Conservation (phyloP, 129 eudicot genomes). For the Kitagawia praeruptora region DNA sequence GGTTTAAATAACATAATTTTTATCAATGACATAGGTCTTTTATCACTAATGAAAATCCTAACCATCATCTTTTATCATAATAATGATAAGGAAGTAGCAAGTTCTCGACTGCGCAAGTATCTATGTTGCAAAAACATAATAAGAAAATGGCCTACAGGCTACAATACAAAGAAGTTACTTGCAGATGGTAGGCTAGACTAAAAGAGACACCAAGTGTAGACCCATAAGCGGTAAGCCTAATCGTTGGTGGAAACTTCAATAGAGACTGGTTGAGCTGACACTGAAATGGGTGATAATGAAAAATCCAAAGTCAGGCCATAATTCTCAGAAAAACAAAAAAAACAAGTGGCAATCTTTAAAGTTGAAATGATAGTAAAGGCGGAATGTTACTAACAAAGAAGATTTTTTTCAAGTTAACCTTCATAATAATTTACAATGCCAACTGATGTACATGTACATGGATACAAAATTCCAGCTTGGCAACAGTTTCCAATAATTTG, state of each 20-base stretch:
- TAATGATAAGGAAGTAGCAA: not conserved
- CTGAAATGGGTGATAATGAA: not conserved
- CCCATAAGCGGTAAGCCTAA: not conserved
- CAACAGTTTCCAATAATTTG: no score
- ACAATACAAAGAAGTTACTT: not conserved
- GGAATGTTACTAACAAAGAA: no score
- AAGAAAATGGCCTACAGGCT: not conserved
- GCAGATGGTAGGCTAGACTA: not conserved
- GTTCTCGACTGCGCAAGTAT: not conserved
- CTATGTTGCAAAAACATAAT: not conserved
- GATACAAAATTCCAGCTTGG: no score
- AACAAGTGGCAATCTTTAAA: slow-evolving; percentile 9
- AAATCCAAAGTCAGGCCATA: not conserved
- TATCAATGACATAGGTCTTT: no score
- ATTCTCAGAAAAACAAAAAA: not conserved
- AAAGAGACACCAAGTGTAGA: not conserved
- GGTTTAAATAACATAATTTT: no score
- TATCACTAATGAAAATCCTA: no score
- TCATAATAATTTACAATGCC: no score
- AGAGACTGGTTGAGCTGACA: not conserved
- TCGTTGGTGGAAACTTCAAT: not conserved
- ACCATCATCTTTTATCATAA: not conserved
- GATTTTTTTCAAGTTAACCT: no score
- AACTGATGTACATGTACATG: no score
- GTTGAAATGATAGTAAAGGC: not conserved